Conservation (phyloP, 768 basidiomycete species). For the Naganishia randhawae region DNA sequence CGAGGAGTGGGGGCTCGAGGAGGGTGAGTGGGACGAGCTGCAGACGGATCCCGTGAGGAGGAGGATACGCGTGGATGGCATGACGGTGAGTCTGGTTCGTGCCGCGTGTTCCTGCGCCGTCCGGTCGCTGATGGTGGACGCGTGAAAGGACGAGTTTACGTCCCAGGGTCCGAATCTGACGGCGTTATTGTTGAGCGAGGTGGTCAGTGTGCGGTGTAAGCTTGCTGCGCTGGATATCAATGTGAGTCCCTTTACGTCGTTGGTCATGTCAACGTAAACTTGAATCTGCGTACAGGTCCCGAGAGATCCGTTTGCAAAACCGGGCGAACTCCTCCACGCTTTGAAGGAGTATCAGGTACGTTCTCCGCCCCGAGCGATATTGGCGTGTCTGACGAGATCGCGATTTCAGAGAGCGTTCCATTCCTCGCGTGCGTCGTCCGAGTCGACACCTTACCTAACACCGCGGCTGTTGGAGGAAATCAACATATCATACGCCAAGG, state of each 20-base stretch:
- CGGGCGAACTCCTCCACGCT: slow-evolving; percentile 14
- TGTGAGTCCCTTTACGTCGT: neutral
- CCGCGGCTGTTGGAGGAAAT: slow-evolving; percentile 19
- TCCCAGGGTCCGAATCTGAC: slow-evolving; percentile 26
- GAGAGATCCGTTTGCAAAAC: slow-evolving; percentile 26
- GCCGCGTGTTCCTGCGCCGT: too few species aligned
- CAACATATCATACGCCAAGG: slow-evolving; percentile 21
- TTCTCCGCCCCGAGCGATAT: neutral
- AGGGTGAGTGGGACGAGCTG: slow-evolving; percentile 1
- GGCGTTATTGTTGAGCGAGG: slow-evolving; percentile 27
- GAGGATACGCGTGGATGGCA: slow-evolving; percentile 13
- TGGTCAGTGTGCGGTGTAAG: slow-evolving; percentile 26
- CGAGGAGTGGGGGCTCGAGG: neutral
- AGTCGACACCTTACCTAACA: neutral
- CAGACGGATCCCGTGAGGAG: neutral
- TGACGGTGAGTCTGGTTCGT: neutral
- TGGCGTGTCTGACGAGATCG: neutral
- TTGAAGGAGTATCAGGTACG: slow-evolving; percentile 18
- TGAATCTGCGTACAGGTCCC: slow-evolving; percentile 21
- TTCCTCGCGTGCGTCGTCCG: neutral
- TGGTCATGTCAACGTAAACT: neutral
- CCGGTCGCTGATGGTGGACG: too few species aligned
- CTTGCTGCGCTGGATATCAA: slow-evolving; percentile 24
- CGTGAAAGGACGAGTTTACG: slow-evolving; percentile 19
- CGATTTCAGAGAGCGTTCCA: slow-evolving; percentile 2